A percentile compares a stretch with the other conserved stretches of the same genome.
Conservation (phyloP, 495 filamentous ascomycete species). For the Podospora anserina region DNA sequence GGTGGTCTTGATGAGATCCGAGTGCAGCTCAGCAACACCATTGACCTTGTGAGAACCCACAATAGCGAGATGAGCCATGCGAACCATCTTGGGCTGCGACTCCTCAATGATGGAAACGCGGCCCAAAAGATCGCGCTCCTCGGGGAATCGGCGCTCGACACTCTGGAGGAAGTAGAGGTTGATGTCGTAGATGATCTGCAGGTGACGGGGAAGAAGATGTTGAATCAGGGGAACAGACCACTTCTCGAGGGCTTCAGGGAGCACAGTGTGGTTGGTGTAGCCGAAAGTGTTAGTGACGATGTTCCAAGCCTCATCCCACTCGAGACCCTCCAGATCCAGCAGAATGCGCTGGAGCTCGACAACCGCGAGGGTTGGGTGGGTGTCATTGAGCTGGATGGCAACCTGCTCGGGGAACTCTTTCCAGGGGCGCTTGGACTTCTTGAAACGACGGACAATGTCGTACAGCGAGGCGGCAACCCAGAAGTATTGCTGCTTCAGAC, state of each 20-base stretch:
- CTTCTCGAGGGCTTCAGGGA: conserved; percentile 96
- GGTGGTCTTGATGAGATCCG: conserved; percentile 94
- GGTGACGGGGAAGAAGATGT: conserved; percentile 86
- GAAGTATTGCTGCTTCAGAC: conserved; percentile 99
- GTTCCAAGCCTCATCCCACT: conserved; percentile 91
- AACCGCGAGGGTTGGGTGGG: conserved; percentile 92
- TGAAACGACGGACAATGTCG: conserved; percentile 96
- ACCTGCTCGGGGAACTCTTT: conserved; percentile 89
- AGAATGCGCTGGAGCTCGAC: conserved; percentile 93
- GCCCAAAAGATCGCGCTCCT: conserved; percentile 77
- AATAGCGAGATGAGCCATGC: conserved; percentile 92
- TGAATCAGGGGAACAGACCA: conserved; percentile 95
- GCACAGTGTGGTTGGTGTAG: conserved; percentile 97
- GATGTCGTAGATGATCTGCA: conserved; percentile 98
- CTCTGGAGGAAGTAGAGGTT: conserved; percentile 88
- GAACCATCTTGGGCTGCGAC: conserved; percentile 93
- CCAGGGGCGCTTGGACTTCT: conserved; percentile 92
- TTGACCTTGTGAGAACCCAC: conserved; percentile 99
- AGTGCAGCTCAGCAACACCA: conserved; percentile 94
- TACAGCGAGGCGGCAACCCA: conserved; percentile 96
- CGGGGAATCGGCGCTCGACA: conserved; percentile 86
- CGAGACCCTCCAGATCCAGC: conserved; percentile 80
- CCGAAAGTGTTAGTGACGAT: conserved; percentile 73
- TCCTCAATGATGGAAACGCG: conserved; percentile 97
- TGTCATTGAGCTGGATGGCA: conserved; percentile 97